Percentiles rank a stretch among this genome's conserved stretches.
Evolutionary conservation across 2,329 filamentous ascomycete species (phyloP).

Genomic region (Aspergillus neoniger): DNA sequence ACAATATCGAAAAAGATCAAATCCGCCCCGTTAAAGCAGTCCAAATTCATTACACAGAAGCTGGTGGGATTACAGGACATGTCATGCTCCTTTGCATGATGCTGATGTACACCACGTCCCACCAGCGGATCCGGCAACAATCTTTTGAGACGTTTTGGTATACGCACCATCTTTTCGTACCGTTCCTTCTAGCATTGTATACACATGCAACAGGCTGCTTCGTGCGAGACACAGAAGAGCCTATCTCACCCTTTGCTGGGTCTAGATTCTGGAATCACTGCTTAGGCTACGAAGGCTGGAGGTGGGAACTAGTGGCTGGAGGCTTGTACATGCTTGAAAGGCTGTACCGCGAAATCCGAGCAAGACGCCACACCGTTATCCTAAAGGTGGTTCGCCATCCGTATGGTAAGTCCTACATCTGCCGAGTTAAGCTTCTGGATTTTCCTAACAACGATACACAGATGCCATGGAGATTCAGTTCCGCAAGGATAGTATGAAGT

Average conservation of each 20-base stretch:
- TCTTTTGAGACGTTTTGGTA: conserved; percentile 99
- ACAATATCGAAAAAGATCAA: conserved; percentile 85
- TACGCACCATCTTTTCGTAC: conserved; percentile 97
- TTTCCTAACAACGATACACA: conserved; percentile 42
- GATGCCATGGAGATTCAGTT: conserved; percentile 98
- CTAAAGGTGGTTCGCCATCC: conserved; percentile 93
- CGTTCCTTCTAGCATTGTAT: conserved; percentile 90
- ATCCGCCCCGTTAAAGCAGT: conserved; percentile 78
- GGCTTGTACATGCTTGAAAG: conserved; percentile 84
- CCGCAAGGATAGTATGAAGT: conserved; percentile 91
- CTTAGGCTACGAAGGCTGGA: conserved; percentile 92
- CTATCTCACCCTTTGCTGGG: conserved; percentile 82
- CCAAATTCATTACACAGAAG: conserved; percentile 86
- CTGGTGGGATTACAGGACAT: conserved; percentile 92
- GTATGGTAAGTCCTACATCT: conserved; percentile 64
- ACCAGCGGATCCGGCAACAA: conserved; percentile 90
- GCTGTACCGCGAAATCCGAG: conserved; percentile 85
- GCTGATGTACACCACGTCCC: conserved; percentile 94
- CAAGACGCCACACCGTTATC: conserved; percentile 81
- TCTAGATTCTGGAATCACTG: conserved; percentile 86
- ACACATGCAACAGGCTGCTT: conserved; percentile 97
- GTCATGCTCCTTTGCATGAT: conserved; percentile 99
- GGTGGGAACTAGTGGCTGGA: conserved; percentile 90
- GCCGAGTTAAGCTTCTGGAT: too few relatives aligned
- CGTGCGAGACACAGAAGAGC: conserved; percentile 74